Conservation (phyloP, 2,329 filamentous ascomycete species). For the Zymoseptoria crescenta region DNA sequence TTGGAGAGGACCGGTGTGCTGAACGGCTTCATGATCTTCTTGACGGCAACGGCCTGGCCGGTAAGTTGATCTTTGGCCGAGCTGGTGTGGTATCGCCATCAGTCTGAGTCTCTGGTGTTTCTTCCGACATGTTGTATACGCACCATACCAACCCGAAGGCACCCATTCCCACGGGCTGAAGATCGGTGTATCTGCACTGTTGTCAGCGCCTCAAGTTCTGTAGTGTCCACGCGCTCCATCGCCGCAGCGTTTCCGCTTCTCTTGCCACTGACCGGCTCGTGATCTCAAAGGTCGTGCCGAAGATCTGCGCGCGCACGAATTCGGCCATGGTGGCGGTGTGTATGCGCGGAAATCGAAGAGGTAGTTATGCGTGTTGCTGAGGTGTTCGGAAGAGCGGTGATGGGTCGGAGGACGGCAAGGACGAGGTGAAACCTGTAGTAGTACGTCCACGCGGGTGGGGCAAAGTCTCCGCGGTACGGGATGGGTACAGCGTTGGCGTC, state of each 20-base stretch:
- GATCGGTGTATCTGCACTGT: conserved; percentile 74
- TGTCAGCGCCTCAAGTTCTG: conserved; percentile 12
- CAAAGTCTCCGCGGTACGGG: background rate
- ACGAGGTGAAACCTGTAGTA: background rate
- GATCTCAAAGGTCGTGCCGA: conserved; percentile 93
- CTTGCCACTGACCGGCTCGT: conserved; percentile 69
- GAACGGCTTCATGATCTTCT: conserved; percentile 99
- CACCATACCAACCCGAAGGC: conserved; percentile 97
- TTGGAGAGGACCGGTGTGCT: conserved; percentile 98
- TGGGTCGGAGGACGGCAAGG: background rate
- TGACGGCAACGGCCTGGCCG: conserved; percentile 91
- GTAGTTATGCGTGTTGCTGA: background rate
- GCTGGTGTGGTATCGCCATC: conserved; percentile 42
- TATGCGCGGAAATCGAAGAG: conserved; percentile 2
- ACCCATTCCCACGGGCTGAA: conserved; percentile 98
- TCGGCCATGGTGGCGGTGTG: conserved; percentile 65
- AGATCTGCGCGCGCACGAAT: conserved; percentile 98
- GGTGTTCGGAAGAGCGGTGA: background rate
- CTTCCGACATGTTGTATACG: conserved; percentile 10
- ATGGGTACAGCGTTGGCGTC: background rate
- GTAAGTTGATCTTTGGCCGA: conserved; percentile 98
- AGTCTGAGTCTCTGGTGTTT: conserved; percentile 5
- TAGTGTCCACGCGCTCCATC: background rate
- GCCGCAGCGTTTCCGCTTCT: conserved; percentile 5
- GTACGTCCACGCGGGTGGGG: background rate